Evolutionary conservation across 495 filamentous ascomycete species (phyloP), one percentile per base, ranked within the genome.

Genomic region (Penicillium manginii): DNA sequence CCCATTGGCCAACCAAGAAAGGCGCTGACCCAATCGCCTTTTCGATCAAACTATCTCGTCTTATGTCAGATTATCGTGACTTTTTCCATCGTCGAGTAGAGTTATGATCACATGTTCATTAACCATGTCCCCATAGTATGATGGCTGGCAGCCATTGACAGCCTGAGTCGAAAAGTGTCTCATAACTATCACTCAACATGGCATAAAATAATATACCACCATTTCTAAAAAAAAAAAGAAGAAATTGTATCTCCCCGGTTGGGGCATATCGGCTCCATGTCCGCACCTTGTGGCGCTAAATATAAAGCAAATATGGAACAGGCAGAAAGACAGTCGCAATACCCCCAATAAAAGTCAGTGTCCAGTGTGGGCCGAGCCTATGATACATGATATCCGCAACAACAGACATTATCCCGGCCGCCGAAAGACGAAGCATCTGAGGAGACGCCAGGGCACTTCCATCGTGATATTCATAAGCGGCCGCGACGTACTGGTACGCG

Each of bases 401-500:
- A 14, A 75, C 54, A n/a, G 75, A 67, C 71, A 82, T 78, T 0
- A 69, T 74, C 0, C 78, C 79, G 2, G 81, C 72, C 46, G 75
- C 65, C 7, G 77, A 54, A 42, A 82, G 80, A 31, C 82, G 66
- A 7, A 76, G 55, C 35, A 80, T 62, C 0, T 80, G 81, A 10
- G 77, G 68, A 39, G 68, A 70, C 2, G 78, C 71, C 18, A 83
- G 61, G 56, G 57, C 70, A 47, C 66, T 74, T 1, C 76, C 79
- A 26, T 56, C 32, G 33, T 67, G 49, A 6, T 51, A 21, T n/a
- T 75, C 80, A 54, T 82, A 84, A 33, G 68, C 68, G 43, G 81
- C 77, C 11, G 82, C 74, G 48, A 83, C 77, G 53, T 83, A 84
- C 60, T 80, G 70, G 50, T 78, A 79, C 52, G 63, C 70, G 52